Evolutionary conservation across 441 rosid species (phyloP), one percentile per base, ranked within the genome.

Genomic region (Biscutella laevigata): DNA sequence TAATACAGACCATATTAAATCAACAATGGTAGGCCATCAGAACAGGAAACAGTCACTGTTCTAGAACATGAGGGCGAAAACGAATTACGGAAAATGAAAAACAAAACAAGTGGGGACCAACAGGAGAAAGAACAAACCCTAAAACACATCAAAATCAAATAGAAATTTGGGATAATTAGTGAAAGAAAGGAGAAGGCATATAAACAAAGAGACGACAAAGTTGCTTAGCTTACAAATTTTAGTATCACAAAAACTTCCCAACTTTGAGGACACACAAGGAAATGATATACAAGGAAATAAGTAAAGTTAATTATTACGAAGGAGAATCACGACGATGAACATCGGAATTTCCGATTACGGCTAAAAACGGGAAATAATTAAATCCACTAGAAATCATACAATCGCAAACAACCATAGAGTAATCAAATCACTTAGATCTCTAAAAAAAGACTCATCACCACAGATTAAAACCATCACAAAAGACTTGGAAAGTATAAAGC

Each of bases 401-500:
- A 56, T 35, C 44, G 8, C 0, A 36, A 11, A 20, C 33, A 42
- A 12, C n/a, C n/a, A n/a, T 12, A 24, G 6, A 66, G 34, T 38
- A 32, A 12, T 30, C 11, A 20, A 54, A 60, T 53, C 61, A 53
- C 34, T 53, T 38, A 20, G 66, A 66, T 59, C 62, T 53, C 40
- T 33, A n/a, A n/a, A n/a, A n/a, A n/a, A n/a, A n/a, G n/a, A n/a
- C n/a, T n/a, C n/a, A n/a, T n/a, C n/a, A n/a, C n/a, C n/a, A n/a
- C n/a, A n/a, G n/a, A n/a, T n/a, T n/a, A n/a, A n/a, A n/a, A n/a
- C n/a, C 42, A 65, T 2, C 39, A 39, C 10, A 46, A 12, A 52
- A 11, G 22, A 26, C 25, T 52, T 10, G 52, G 34, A 33, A 33
- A 42, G 29, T 41, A 21, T 17, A 26, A 38, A 58, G 65, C 30